Percentiles rank a stretch among this genome's conserved stretches.
Conservation (phyloP, 495 filamentous ascomycete genomes). For the Aspergillus avenaceus region DNA sequence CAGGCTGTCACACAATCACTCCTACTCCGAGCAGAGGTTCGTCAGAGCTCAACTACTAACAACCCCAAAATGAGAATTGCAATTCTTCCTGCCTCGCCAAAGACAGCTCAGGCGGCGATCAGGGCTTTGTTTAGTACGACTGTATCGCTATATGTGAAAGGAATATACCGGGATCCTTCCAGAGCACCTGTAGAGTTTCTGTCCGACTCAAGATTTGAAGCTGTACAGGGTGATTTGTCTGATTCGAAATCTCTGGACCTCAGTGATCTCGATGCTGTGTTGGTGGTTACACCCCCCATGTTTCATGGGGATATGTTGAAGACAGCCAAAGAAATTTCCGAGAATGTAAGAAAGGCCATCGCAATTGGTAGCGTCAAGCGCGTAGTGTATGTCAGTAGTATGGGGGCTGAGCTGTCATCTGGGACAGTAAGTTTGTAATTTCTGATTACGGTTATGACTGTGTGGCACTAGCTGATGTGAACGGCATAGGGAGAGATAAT, state of each 20-base stretch:
- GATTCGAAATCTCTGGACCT: conserved; percentile 1
- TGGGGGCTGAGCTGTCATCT: conserved; percentile 2
- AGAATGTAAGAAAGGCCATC: too few species aligned
- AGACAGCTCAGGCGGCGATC: conserved; percentile 6
- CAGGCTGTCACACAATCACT: too few species aligned
- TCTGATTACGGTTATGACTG: too few species aligned
- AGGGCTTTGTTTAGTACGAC: background rate
- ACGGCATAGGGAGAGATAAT: conserved; percentile 8
- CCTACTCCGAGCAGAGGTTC: too few species aligned
- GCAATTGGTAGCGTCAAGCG: background rate
- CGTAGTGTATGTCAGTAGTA: conserved; percentile 7
- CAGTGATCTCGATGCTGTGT: conserved; percentile 1
- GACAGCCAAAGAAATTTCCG: background rate
- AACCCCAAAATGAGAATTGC: conserved; percentile 10
- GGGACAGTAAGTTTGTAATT: conserved; percentile 1
- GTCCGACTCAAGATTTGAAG: background rate
- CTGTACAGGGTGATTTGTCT: conserved; percentile 1
- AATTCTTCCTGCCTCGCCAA: conserved; percentile 4
- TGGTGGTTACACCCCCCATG: conserved; percentile 3
- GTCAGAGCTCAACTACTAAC: too few species aligned
- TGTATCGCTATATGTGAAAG: background rate
- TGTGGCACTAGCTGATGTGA: too few species aligned
- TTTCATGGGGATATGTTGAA: background rate
- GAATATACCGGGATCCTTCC: conserved; percentile 6
- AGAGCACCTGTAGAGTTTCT: conserved; percentile 3